These are phyloP conservation scores for Suillus weaverae DNA, from an alignment of 768 basidiomycete genomes.

Conservation along the genomic window DNA sequence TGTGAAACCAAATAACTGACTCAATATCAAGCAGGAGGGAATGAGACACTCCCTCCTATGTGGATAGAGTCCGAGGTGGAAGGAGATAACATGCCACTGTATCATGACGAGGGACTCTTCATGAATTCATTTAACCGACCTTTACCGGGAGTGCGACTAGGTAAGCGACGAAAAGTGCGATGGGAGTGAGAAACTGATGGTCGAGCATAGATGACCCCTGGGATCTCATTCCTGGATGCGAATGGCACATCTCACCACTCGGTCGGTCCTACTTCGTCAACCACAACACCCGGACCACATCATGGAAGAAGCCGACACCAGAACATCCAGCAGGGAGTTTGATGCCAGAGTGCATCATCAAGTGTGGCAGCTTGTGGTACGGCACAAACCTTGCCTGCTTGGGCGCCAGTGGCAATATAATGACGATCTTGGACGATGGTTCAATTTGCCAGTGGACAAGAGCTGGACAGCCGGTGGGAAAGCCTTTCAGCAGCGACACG, in stretches of 20 bases:
- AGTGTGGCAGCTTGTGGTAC: neutral
- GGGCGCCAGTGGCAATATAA: neutral
- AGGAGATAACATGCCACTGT: neutral
- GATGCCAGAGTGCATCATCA: neutral
- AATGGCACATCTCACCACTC: neutral
- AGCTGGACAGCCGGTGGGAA: neutral
- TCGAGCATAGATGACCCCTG: neutral
- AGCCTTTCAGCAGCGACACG: no score
- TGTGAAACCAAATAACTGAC: fast-evolving
- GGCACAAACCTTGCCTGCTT: neutral
- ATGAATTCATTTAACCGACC: neutral
- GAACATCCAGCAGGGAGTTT: neutral
- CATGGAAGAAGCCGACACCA: neutral
- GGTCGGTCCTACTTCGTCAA: neutral
- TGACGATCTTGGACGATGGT: neutral
- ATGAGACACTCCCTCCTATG: neutral
- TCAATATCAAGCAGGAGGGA: neutral
- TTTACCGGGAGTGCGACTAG: neutral
- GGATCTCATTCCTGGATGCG: neutral
- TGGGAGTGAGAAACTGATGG: neutral
- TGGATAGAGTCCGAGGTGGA: neutral
- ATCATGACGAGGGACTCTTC: fast-evolving
- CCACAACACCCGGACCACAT: neutral
- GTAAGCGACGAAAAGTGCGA: neutral
- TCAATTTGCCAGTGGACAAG: neutral